Percentiles rank a stretch among this genome's conserved stretches.
Conservation (phyloP, 2,329 filamentous ascomycete genomes). For the Graphiopsis chlorocephala region DNA sequence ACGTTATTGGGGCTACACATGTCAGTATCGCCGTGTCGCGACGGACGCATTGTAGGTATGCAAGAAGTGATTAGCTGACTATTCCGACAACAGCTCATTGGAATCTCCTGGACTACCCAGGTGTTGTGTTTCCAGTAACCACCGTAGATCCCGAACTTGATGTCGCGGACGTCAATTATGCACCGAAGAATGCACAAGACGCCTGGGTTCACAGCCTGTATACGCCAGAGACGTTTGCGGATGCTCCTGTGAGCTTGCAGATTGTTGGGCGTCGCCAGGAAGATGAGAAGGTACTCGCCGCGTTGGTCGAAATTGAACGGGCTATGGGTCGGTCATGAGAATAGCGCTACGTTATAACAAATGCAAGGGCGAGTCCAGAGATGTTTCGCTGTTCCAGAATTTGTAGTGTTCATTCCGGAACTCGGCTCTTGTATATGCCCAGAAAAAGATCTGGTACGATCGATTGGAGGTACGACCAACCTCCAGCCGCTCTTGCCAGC, state of each 20-base stretch:
- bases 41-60: not conserved
- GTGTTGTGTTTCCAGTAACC: constrained; percentile 54
- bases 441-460: not conserved
- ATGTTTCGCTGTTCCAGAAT: not conserved
- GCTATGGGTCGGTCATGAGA: not conserved
- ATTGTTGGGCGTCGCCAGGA: constrained; percentile 53
- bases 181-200: constrained; percentile 5
- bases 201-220: constrained; percentile 56
- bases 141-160: constrained; percentile 22
- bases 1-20: constrained; percentile 63
- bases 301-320: constrained; percentile 46
- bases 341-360: not conserved
- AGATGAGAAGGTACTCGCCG: constrained; percentile 52
- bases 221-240: constrained; percentile 44
- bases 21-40: constrained; percentile 11
- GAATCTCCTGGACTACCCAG: constrained; percentile 63
- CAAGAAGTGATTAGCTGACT: not conserved
- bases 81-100: constrained; percentile 53
- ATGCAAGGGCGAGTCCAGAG: not conserved
- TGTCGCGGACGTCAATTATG: constrained; percentile 9
- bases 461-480: not conserved
- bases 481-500: not conserved
- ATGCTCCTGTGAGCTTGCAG: constrained; percentile 53
- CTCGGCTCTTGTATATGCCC: not conserved
- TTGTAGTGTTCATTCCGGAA: not conserved